Percentiles rank a stretch among this genome's conserved stretches.
These are phyloP conservation scores for Grosmannia serpens DNA, from an alignment of 2,329 filamentous ascomycete species.

Conservation along the genomic window DNA sequence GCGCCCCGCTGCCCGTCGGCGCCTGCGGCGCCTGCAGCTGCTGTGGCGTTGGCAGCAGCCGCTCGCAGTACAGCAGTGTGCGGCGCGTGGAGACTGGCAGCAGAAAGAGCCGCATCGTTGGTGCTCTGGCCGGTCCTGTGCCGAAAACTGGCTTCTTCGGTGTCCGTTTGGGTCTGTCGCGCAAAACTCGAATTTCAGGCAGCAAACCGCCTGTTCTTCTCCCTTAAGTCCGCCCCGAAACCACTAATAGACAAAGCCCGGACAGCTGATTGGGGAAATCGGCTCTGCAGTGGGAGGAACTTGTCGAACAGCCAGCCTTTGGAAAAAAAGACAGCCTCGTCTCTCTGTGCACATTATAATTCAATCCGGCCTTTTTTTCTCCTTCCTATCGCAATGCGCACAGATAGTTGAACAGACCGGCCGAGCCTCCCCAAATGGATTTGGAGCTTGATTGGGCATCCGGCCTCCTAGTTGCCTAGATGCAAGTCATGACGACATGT, in stretches of 20 bases:
- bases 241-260: not conserved
- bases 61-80: slow-evolving; percentile 85
- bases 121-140: not conserved
- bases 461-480: not conserved
- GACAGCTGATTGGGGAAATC: not conserved
- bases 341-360: not conserved
- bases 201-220: not conserved
- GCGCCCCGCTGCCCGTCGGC: not conserved
- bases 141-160: not conserved
- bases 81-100: slow-evolving; percentile 86
- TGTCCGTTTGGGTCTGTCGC: not conserved
- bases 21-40: not conserved
- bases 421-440: not conserved
- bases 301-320: too few relatives aligned
- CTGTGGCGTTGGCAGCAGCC: slow-evolving; percentile 26
- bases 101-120: slow-evolving; percentile 77
- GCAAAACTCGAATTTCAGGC: not conserved
- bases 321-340: not conserved
- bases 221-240: not conserved
- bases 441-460: not conserved
- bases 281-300: not conserved
- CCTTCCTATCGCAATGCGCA: not conserved
- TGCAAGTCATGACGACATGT: slow-evolving; percentile 13
- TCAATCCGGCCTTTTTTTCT: not conserved
- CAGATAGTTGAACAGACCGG: not conserved